Evolutionary conservation across 2,329 filamentous ascomycete genomes (phyloP), one percentile per base, ranked within the genome.

Genomic region (Akanthomyces uredinophilus): DNA sequence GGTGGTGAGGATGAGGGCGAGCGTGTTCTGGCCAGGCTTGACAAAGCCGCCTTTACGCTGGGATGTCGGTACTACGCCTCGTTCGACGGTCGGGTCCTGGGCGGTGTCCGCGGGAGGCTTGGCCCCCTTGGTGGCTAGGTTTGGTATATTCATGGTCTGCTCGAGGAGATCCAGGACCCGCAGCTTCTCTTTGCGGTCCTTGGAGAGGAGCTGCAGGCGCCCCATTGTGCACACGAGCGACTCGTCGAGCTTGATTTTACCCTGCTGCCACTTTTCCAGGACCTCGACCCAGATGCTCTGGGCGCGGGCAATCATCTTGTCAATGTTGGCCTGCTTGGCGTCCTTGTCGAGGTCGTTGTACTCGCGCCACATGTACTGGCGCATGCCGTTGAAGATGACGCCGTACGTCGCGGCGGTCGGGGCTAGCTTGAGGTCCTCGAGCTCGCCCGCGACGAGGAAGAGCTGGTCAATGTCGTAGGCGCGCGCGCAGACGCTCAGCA

Each of bases 201-300:
- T 77, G 18, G 89, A 86, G 55, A 88, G 77, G 24, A 92, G 76
- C n/a, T 98, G 79, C 3, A 96, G 68, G 41, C 87, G 82, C 6
- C 88, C 92, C 90, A 98, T 96, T 35, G 89, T 82, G 69, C 86
- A 88, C 4, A 96, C 88, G 22, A 98, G 78, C 61, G 84, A 78
- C 73, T 95, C 91, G 68, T 97, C 93, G 22, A 98, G 80, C 54
- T 81, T 69, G 18, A 98, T 68, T 57, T 85, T 79, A 35, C 88
- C 92, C 59, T 82, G 79, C 60, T 81, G 83, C 93, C 93, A 98
- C 65, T 86, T 87, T n/a, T 79, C 74, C 20, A 92, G 79, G 50
- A 96, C 82, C 70, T 96, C 92, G 49, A 85, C 80, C 95, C 95
- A 99, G 20, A 98, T 79, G 8, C 83, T 78, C 66, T 89, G 87